Base-by-base conservation (phyloP, 176 grass and related monocot species). In the Oryza longistaminata region DNA sequence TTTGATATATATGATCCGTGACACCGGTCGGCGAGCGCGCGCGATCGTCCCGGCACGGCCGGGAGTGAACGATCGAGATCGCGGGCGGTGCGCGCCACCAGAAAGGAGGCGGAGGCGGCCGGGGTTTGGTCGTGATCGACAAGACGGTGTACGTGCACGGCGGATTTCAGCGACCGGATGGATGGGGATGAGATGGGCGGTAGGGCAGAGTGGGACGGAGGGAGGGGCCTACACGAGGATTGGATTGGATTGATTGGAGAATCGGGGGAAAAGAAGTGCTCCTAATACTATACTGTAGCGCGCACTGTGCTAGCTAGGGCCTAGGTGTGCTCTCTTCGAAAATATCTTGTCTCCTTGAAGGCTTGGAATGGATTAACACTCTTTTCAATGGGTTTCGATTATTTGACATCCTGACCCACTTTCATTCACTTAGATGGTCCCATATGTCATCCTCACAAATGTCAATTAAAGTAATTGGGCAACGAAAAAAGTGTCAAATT, bases 281-380 rank as follows among this genome's bases (percentile, higher is more conserved):
- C 19, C 53, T 58, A 58, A 58, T 58, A 58, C 53, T n/a, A 5
- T 25, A 58, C 53, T n/a, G 3, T 25, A 68, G 34, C 35, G 19
- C 35, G 25, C 35, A 11, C 19, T 80, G 73, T 70, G 80, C 2
- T 48, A 37, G 53, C 53, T 58, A 58, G 53, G 58, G 2, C n/a
- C n/a, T 88, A 85, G 70, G 35, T 68, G 82, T 45, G 75, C 82
- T 33, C 88, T 16, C 88, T 85, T 71, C 82, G 31, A 85, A 85
- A 89, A 85, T 81, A 81, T 89, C 88, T 85, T 76, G 77, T 76
- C 64, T 67, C 60, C 62, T 68, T 19, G 13, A 65, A 39, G 58
- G 68, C 50, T 43, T 65, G 55, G 12, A 46, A 26, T 35, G 55
- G 55, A n/a, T n/a, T n/a, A n/a, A n/a, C n/a, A n/a, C n/a, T n/a